Base-by-base conservation (phyloP, 1,284 basidiomycete genomes). In the Cryptococcus sp. region DNA sequence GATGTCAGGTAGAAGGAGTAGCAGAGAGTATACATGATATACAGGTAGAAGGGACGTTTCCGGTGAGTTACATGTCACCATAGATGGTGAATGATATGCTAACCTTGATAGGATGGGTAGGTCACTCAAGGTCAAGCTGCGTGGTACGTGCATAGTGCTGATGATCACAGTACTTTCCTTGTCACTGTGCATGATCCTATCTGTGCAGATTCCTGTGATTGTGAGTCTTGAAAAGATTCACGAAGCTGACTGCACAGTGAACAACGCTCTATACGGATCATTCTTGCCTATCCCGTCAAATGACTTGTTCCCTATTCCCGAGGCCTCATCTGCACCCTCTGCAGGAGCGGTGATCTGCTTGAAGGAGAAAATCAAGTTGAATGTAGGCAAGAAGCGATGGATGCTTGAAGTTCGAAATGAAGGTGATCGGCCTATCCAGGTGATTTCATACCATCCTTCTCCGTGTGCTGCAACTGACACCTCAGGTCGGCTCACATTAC, bases 141-240 rank as follows among this genome's bases (percentile, higher is more conserved):
- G 46, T 62, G 11, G 46, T 56, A 23, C 48, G 56, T 49, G 23
- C 23, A 23, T 23, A 23, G 23, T 23, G 23, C 23, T 23, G 23
- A 23, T 23, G 23, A 23, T 23, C 23, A 23, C 62, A 89, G 92
- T 4, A 90, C 93, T 0, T 97, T 96, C 77, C 83, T 97, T 14
- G 92, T 96, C 33, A 94, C 93, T 0, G 89, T 97, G 0, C 92
- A 97, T 70, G 86, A 95, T 64, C 95, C 95, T 4, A 86, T 98
- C 58, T 92, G 88, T 69, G 87, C 89, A 0, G 85, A 90, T 58
- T 77, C 81, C 47, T 93, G 91, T 1, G 80, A 95, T 70, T 79
- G 74, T 74, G 45, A 57, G 74, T 65, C 8, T 34, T 2, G 14
- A 3, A 23, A 11, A 13, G 7, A 13, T 14, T 23, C 23, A 23